phyloP scores from a whole-genome alignment of 306 rosid genomes.

The Cicer chorassanicum region DNA sequence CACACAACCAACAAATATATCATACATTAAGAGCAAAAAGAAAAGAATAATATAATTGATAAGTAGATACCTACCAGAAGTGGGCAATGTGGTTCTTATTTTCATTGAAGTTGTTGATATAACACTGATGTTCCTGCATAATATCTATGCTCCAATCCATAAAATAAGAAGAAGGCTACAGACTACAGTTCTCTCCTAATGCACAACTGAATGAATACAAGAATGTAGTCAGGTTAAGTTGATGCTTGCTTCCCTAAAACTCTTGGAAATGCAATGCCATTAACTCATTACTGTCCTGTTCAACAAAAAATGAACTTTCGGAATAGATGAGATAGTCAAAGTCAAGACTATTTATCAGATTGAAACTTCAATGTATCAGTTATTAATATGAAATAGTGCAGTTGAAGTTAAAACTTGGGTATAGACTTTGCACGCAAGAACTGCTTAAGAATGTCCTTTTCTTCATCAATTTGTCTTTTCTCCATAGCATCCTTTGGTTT shows the following conservation, averaged over 20 bases:
- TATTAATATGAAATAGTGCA: slow-evolving; percentile 13
- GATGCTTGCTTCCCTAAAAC: slow-evolving; percentile 31
- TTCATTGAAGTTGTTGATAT: slow-evolving; percentile 36
- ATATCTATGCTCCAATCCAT: slow-evolving; percentile 1
- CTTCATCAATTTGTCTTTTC: slow-evolving; percentile 64
- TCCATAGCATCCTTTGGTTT: slow-evolving; percentile 57
- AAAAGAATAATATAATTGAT: neutral
- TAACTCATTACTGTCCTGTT: slow-evolving; percentile 20
- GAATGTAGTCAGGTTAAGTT: slow-evolving; percentile 30
- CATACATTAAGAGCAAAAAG: slow-evolving; percentile 37
- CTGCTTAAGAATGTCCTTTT: slow-evolving; percentile 62
- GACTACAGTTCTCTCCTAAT: slow-evolving; percentile 20
- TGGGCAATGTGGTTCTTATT: neutral
- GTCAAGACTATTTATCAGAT: slow-evolving; percentile 20
- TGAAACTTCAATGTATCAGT: slow-evolving; percentile 42
- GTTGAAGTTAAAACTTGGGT: slow-evolving; percentile 55
- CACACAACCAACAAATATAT: slow-evolving; percentile 16
- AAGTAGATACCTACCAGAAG: slow-evolving; percentile 11
- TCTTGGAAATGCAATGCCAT: slow-evolving; percentile 38
- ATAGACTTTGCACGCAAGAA: slow-evolving; percentile 53
- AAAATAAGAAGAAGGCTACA: slow-evolving; percentile 11
- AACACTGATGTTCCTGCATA: slow-evolving; percentile 26
- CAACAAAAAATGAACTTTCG: slow-evolving; percentile 41
- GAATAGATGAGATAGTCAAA: slow-evolving; percentile 31
- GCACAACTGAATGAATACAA: slow-evolving; percentile 16